Base-by-base conservation (phyloP, 116 monocot genomes). In the Posidonia oceanica region DNA sequence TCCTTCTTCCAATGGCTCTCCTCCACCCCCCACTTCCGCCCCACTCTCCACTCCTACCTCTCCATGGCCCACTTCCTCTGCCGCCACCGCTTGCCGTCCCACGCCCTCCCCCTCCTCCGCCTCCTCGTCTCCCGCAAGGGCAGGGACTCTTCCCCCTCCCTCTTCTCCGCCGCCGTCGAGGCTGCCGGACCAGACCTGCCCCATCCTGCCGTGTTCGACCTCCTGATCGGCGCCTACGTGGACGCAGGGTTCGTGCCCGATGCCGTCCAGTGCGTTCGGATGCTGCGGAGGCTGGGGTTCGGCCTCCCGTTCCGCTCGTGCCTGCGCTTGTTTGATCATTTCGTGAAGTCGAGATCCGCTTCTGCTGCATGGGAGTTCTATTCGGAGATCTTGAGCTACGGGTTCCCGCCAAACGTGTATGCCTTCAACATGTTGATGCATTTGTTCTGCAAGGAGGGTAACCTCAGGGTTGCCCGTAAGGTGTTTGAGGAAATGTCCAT, bases 101-200 rank as follows among this genome's bases (percentile, higher is more conserved):
- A 60, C 55, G 77, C 91, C n/a, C 14, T 10, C 53, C 73, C 80
- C 18, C 86, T 93, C 57, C 78, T 88, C 64, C 68, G 59, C 68
- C 52, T 86, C 71, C 82, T 93, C 65, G 86, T 88, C 57, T 80
- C 85, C 74, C 86, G 86, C 37, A 78, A 71, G 8, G 93, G 93
- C 66, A 71, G 75, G 66, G 29, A 76, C 75, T 86, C 86, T 60
- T 64, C 88, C 15, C 52, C 69, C 64, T 62, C 76, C 51, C 78
- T 93, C 72, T 75, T 88, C 76, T 73, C 76, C 22, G 75, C 83
- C 21, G 22, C 63, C 67, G 64, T 75, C 55, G 57, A 60, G 39
- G 66, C 69, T 23, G 12, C 72, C 36, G 60, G 17, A 18, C n/a
- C 68, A 69, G 54, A 5, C 39, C 63, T 67, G 3, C 69, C 60